These are phyloP conservation scores for Hypoxylon sp. DNA, from an alignment of 2,329 filamentous ascomycete genomes.

Conservation along the genomic window DNA sequence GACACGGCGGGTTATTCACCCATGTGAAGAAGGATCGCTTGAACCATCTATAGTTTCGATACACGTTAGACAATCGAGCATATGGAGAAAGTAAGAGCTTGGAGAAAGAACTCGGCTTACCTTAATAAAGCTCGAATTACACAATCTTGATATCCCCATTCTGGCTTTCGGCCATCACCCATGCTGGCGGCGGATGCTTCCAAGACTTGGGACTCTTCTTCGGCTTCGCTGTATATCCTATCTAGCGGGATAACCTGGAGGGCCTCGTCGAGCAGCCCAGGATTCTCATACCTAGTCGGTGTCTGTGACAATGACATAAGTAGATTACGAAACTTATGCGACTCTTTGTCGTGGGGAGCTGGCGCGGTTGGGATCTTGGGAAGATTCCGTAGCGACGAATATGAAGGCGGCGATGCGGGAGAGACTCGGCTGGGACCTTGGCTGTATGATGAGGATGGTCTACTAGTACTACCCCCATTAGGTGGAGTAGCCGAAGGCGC, in stretches of 20 bases:
- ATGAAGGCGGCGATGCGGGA: constrained; percentile 64
- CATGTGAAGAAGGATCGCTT: constrained; percentile 94
- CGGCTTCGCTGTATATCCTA: constrained; percentile 91
- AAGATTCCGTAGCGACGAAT: constrained; percentile 71
- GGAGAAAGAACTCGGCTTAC: constrained; percentile 61
- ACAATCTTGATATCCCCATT: constrained; percentile 98
- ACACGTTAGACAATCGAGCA: constrained; percentile 18
- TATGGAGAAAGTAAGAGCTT: neutral
- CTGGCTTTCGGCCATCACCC: constrained; percentile 80
- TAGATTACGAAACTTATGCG: constrained; percentile 82
- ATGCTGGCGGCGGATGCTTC: constrained; percentile 90
- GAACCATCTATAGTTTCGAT: constrained; percentile 78
- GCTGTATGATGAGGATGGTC: constrained; percentile 60
- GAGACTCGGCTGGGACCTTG: constrained; percentile 33
- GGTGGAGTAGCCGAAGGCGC: constrained; percentile 55
- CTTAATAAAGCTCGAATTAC: constrained; percentile 88
- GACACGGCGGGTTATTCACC: constrained; percentile 94
- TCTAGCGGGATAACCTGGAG: constrained; percentile 88
- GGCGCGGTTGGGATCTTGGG: constrained; percentile 82
- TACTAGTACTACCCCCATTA: constrained; percentile 47
- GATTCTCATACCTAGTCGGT: constrained; percentile 95
- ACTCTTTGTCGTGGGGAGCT: constrained; percentile 70
- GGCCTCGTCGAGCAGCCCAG: constrained; percentile 91
- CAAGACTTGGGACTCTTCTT: constrained; percentile 91
- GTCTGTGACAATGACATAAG: constrained; percentile 88